These are phyloP conservation scores for Oxyria digyna DNA, from an alignment of 148 eudicot species.

Conservation along the genomic window DNA sequence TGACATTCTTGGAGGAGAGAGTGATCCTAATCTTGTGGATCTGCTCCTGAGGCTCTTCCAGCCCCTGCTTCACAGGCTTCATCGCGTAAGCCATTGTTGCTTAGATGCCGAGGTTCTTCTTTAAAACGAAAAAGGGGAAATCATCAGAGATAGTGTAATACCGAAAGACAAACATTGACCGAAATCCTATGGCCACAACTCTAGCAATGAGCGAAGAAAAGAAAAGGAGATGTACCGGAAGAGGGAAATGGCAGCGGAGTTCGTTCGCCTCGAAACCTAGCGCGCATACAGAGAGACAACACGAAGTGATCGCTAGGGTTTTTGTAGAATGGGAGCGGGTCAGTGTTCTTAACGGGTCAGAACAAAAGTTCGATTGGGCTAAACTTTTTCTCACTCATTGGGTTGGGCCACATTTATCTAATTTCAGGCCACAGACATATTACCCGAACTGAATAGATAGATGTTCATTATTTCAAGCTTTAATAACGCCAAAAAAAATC, in stretches of 20 bases:
- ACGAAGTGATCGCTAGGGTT: neutral
- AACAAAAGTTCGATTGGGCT: neutral
- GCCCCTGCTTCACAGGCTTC: slow-evolving; percentile 63
- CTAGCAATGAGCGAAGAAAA: neutral
- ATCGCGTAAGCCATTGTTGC: slow-evolving; percentile 54
- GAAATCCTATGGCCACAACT: neutral
- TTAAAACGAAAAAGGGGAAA: neutral
- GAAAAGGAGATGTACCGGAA: neutral
- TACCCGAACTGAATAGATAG: too few relatives aligned
- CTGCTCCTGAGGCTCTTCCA: slow-evolving; percentile 67
- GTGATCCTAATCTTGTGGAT: slow-evolving; percentile 87
- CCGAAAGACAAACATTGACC: neutral
- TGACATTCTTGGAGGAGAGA: slow-evolving; percentile 81
- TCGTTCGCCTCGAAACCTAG: slow-evolving; percentile 1
- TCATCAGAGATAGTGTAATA: neutral
- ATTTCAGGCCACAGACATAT: neutral
- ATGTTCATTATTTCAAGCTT: too few relatives aligned
- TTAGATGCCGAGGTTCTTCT: neutral
- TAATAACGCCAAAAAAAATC: too few relatives aligned
- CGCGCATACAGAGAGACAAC: neutral
- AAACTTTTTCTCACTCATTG: neutral
- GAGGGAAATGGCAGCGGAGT: neutral
- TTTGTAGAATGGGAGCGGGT: slow-evolving; percentile 1
- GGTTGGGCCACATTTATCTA: neutral
- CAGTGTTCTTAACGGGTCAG: neutral